phyloP scores from a whole-genome alignment of 2,329 filamentous ascomycete genomes.

The Zarea fungicola region DNA sequence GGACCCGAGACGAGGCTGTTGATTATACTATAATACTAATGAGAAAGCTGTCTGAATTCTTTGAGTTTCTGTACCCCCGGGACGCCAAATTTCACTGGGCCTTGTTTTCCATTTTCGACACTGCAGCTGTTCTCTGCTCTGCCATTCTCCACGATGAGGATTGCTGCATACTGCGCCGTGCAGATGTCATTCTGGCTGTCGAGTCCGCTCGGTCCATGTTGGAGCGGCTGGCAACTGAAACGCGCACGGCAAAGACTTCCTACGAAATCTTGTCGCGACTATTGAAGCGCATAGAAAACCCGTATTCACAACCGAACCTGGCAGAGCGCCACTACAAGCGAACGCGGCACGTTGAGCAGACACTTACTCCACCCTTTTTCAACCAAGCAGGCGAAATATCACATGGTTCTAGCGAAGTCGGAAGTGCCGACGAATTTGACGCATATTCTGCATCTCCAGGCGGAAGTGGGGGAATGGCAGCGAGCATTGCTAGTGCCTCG shows the following conservation, averaged over 20 bases:
- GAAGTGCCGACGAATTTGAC: constrained; percentile 10
- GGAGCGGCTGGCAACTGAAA: constrained; percentile 24
- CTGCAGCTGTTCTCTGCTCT: constrained; percentile 44
- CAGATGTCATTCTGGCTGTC: constrained; percentile 36
- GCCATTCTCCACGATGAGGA: constrained; percentile 46
- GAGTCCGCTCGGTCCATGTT: constrained; percentile 30
- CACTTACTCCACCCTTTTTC: constrained; percentile 14
- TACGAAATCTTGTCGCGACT: constrained; percentile 28
- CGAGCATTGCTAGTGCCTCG: constrained; percentile 2
- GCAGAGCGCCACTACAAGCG: constrained; percentile 13
- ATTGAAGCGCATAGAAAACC: constrained; percentile 18
- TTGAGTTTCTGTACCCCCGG: constrained; percentile 12
- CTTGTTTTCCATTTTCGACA: constrained; percentile 47
- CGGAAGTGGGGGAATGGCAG: constrained; percentile 2
- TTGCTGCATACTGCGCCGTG: constrained; percentile 33
- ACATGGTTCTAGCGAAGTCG: constrained; percentile 9
- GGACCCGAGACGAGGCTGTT: constrained; percentile 37
- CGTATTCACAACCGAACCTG: background rate
- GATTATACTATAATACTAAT: constrained; percentile 40
- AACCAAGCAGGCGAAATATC: background rate
- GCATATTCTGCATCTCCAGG: background rate
- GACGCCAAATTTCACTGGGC: constrained; percentile 46
- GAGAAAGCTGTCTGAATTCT: constrained; percentile 26
- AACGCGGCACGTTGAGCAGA: constrained; percentile 2
- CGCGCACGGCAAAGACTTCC: constrained; percentile 27